phyloP scores from a whole-genome alignment of 2,329 filamentous ascomycete species.

The Xylariaceae sp. region DNA sequence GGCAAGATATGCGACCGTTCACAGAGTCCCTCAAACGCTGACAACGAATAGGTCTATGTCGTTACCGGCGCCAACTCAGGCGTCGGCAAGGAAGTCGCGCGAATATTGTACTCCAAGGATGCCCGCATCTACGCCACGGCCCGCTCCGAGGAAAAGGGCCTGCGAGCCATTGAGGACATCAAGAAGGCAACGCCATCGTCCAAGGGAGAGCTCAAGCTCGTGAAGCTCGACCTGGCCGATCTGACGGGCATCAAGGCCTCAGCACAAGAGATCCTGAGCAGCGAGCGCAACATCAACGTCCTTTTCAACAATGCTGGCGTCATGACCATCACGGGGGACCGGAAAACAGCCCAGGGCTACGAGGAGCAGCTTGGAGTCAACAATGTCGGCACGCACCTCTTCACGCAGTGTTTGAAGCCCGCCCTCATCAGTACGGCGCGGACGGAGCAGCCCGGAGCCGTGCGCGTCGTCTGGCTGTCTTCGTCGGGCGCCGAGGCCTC shows the following conservation, averaged over 20 bases:
- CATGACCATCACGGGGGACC: neutral
- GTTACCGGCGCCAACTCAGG: conserved; percentile 9
- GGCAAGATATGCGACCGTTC: neutral
- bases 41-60: conserved; percentile 3
- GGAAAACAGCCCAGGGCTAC: conserved; percentile 3
- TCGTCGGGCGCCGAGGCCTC: conserved; percentile 10
- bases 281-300: conserved; percentile 8
- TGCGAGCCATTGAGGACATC: conserved; percentile 5
- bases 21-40: neutral
- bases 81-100: conserved; percentile 7
- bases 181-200: conserved; percentile 1
- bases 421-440: conserved; percentile 15
- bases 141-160: conserved; percentile 5
- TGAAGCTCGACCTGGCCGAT: conserved; percentile 9
- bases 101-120: conserved; percentile 7
- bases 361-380: conserved; percentile 12
- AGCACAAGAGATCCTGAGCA: conserved; percentile 5
- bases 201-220: conserved; percentile 2
- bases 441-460: conserved; percentile 1
- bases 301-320: conserved; percentile 13
- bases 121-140: conserved; percentile 9
- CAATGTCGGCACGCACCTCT: conserved; percentile 16
- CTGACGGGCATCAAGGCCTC: conserved; percentile 6
- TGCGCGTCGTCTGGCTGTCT: conserved; percentile 20
- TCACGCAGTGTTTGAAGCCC: conserved; percentile 18